A percentile compares a stretch with the other conserved stretches of the same genome.
Conservation (phyloP, 2,329 filamentous ascomycete genomes). For the Fusarium nanum region DNA sequence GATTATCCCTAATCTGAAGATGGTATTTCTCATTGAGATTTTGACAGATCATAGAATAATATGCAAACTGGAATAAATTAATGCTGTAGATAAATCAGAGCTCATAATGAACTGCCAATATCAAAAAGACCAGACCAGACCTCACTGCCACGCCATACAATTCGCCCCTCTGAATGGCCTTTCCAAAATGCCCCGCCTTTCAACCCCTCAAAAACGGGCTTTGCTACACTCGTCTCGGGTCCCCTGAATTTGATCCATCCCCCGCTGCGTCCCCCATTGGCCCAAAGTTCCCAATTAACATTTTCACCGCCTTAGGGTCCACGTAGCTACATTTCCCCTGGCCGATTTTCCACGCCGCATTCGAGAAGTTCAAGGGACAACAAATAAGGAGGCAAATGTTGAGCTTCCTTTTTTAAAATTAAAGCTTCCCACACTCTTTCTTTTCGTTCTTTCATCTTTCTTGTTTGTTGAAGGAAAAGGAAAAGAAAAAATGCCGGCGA, state of each 20-base stretch:
- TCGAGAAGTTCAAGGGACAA: neutral
- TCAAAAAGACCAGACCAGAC: neutral
- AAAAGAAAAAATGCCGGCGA: constrained; percentile 35
- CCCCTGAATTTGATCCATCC: constrained; percentile 31
- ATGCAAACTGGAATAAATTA: neutral
- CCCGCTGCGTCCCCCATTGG: constrained; percentile 18
- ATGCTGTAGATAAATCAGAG: neutral
- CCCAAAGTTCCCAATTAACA: constrained; percentile 21
- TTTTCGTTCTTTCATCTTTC: constrained; percentile 1
- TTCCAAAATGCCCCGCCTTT: constrained; percentile 34
- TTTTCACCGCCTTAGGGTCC: constrained; percentile 45
- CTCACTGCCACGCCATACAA: constrained; percentile 33
- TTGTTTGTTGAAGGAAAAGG: neutral
- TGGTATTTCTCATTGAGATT: too few relatives aligned
- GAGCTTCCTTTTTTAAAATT: constrained; percentile 29
- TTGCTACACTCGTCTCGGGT: constrained; percentile 2
- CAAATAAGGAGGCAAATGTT: constrained; percentile 30
- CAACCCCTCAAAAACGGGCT: constrained; percentile 38
- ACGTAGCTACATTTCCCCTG: constrained; percentile 36
- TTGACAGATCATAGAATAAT: too few relatives aligned
- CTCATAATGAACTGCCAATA: neutral
- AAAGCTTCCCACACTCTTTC: neutral
- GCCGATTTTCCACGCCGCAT: constrained; percentile 17
- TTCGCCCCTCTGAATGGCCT: constrained; percentile 33
- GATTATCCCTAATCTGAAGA: neutral